A percentile compares a stretch with the other conserved stretches of the same genome.
Evolutionary conservation across 805 yeast species (phyloP).

Genomic region (Priceomyces melissophilus): DNA sequence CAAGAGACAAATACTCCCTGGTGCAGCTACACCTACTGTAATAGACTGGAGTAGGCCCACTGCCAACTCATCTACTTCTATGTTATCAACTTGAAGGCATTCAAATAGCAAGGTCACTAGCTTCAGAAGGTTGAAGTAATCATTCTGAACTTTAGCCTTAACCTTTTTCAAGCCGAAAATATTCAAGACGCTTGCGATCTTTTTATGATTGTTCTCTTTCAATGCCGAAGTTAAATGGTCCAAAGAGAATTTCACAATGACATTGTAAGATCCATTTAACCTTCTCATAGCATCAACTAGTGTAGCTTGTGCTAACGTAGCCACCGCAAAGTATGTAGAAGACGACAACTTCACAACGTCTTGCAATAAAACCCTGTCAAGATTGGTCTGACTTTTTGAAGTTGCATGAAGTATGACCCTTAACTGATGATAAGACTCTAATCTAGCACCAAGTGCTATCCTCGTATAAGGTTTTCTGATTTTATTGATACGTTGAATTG

Average conservation of each 20-base stretch:
- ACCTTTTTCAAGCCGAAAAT: constrained; percentile 58
- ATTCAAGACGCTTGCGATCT: constrained; percentile 61
- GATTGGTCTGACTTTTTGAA: constrained; percentile 61
- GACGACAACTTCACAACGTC: constrained; percentile 65
- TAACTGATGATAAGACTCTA: constrained; percentile 70
- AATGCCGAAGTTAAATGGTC: constrained; percentile 49
- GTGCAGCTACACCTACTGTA: constrained; percentile 25
- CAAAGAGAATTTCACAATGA: constrained; percentile 50
- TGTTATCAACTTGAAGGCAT: constrained; percentile 56
- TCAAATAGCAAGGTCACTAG: constrained; percentile 48
- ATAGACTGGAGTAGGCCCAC: constrained; percentile 44
- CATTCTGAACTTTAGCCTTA: constrained; percentile 54
- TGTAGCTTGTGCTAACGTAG: constrained; percentile 64
- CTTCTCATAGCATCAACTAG: constrained; percentile 68
- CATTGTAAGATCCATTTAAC: constrained; percentile 60
- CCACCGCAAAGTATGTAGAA: constrained; percentile 68
- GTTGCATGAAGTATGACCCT: constrained; percentile 71
- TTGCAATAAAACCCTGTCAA: constrained; percentile 59
- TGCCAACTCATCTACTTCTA: constrained; percentile 53
- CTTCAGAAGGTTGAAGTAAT: constrained; percentile 48
- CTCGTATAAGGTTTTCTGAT: constrained; percentile 72
- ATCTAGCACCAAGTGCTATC: constrained; percentile 68
- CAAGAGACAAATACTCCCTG: constrained; percentile 46
- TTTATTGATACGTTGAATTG: constrained; percentile 61
- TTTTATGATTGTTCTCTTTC: constrained; percentile 46